These are phyloP conservation scores for Mallotus repandus DNA, from an alignment of 441 rosid genomes.

Conservation along the genomic window DNA sequence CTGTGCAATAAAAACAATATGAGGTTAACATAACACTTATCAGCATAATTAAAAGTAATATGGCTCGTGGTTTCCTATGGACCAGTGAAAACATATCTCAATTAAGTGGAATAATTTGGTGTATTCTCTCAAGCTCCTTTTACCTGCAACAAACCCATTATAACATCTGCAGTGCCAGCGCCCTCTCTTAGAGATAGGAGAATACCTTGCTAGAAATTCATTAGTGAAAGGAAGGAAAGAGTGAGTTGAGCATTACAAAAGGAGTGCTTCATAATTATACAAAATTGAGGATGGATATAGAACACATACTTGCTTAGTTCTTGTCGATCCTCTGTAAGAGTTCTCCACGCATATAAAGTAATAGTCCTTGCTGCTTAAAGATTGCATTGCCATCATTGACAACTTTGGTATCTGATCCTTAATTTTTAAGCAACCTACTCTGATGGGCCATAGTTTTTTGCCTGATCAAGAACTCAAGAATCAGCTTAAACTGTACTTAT, in stretches of 20 bases:
- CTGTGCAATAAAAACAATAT: conserved; percentile 25
- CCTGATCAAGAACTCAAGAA: conserved; percentile 35
- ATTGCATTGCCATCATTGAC: conserved; percentile 48
- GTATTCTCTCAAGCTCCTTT: conserved; percentile 9
- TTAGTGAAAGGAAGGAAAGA: neutral
- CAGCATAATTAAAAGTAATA: neutral
- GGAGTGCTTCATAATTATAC: neutral
- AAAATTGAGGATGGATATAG: neutral
- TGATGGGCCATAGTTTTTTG: conserved; percentile 52
- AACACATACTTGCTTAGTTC: conserved; percentile 30
- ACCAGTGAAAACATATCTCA: neutral
- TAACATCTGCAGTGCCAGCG: conserved; percentile 43
- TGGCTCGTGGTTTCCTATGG: neutral
- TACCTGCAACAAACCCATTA: conserved; percentile 64
- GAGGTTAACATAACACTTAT: neutral
- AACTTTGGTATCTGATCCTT: conserved; percentile 39
- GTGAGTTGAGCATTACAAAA: conserved; percentile 3
- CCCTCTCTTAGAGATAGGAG: conserved; percentile 62
- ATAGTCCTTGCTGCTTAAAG: conserved; percentile 40
- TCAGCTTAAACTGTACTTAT: conserved; percentile 5
- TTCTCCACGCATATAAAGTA: conserved; percentile 56
- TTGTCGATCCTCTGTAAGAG: conserved; percentile 25
- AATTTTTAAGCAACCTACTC: conserved; percentile 54
- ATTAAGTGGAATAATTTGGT: too few relatives aligned
- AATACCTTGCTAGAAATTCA: conserved; percentile 43